phyloP scores from a whole-genome alignment of 148 eudicot genomes.

The Nepenthes mirabilis region DNA sequence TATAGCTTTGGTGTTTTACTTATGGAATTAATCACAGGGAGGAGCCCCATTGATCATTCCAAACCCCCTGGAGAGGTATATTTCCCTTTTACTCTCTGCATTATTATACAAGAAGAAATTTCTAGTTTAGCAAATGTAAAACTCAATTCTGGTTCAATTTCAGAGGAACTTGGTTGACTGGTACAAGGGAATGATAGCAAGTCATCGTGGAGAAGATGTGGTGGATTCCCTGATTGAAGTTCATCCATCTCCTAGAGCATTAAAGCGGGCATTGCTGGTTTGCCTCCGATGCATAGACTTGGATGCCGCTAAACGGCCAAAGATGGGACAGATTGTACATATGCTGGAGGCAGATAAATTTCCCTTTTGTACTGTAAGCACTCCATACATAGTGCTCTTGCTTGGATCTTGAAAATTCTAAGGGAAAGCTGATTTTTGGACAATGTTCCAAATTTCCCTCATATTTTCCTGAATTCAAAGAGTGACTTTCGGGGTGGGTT shows the following conservation, averaged over 20 bases:
- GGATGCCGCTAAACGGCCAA: conserved; percentile 74
- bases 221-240: conserved; percentile 49
- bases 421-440: not conserved
- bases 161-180: conserved; percentile 98
- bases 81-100: not conserved
- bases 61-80: conserved; percentile 87
- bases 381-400: not conserved
- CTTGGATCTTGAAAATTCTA: not conserved
- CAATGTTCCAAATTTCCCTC: too few relatives aligned
- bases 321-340: conserved; percentile 96
- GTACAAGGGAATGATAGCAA: conserved; percentile 89
- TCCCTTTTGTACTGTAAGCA: conserved; percentile 68
- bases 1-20: conserved; percentile 90
- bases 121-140: not conserved
- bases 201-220: conserved; percentile 67
- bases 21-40: conserved; percentile 87
- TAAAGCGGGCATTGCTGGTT: conserved; percentile 65
- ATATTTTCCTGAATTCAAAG: too few relatives aligned
- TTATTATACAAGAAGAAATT: not conserved
- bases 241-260: conserved; percentile 63
- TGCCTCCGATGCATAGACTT: conserved; percentile 92
- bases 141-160: not conserved
- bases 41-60: conserved; percentile 84
- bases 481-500: too few relatives aligned
- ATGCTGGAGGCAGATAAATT: conserved; percentile 97